Conservation (phyloP, 805 yeast species). For the Ogataea paraovalis region DNA sequence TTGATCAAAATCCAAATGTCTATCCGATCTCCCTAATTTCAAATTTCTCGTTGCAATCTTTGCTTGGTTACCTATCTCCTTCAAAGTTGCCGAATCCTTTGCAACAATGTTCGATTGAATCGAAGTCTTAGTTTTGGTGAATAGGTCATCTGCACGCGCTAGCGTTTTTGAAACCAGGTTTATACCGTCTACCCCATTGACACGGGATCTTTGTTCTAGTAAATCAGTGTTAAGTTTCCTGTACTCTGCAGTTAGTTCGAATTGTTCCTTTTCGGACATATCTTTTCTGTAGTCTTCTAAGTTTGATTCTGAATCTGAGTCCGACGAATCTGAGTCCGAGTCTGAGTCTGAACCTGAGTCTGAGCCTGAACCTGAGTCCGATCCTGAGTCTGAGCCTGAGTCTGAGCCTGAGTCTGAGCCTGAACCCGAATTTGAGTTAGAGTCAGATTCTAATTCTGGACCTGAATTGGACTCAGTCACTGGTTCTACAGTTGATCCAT, state of each 20-base stretch:
- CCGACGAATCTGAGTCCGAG: constrained; percentile 14
- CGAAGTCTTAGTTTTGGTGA: constrained; percentile 36
- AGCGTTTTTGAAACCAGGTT: constrained; percentile 42
- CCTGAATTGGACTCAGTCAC: too few relatives aligned
- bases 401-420: too few relatives aligned
- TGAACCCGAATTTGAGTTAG: too few relatives aligned
- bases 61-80: constrained; percentile 57
- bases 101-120: constrained; percentile 43
- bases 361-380: neutral
- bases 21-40: constrained; percentile 52
- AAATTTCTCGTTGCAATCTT: constrained; percentile 60
- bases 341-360: constrained; percentile 3
- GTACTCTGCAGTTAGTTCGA: constrained; percentile 24
- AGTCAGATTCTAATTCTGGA: neutral
- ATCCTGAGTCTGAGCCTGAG: neutral
- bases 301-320: neutral
- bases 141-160: constrained; percentile 43
- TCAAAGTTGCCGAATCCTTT: constrained; percentile 61
- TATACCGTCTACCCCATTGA: constrained; percentile 58
- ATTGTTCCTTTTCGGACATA: constrained; percentile 25
- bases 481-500: too few relatives aligned
- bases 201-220: constrained; percentile 40
- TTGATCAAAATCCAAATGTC: constrained; percentile 45
- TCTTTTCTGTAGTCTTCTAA: constrained; percentile 10
- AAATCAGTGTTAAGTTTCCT: constrained; percentile 22